Conservation (phyloP, 805 yeast species). For the Metschnikowia colocasiae region DNA sequence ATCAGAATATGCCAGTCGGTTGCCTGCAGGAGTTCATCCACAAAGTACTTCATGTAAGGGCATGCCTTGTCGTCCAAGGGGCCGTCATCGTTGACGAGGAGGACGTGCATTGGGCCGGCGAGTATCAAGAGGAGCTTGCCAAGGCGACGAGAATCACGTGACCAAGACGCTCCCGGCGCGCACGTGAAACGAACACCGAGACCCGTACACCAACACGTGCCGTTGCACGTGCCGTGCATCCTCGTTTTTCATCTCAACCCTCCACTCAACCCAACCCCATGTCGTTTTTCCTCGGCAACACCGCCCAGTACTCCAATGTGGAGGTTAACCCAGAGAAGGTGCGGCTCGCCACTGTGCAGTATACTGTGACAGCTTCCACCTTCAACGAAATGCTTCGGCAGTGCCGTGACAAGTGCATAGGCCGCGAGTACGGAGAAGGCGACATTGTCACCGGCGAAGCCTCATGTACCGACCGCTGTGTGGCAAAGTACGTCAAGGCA, state of each 20-base stretch:
- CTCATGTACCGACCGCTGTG: slow-evolving; percentile 83
- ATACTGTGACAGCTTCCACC: slow-evolving; percentile 49
- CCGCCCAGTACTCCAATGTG: slow-evolving; percentile 40
- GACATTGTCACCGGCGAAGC: slow-evolving; percentile 84
- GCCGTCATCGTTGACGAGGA: slow-evolving; percentile 92
- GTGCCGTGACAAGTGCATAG: slow-evolving; percentile 76
- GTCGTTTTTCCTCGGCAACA: slow-evolving; percentile 60
- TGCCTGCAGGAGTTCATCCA: slow-evolving; percentile 55
- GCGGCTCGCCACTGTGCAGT: slow-evolving; percentile 64
- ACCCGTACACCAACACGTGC: neutral
- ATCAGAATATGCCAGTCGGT: slow-evolving; percentile 86
- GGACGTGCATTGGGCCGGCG: slow-evolving; percentile 40
- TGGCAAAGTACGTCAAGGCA: slow-evolving; percentile 73
- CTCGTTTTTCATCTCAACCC: neutral
- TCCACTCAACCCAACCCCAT: slow-evolving; percentile 27
- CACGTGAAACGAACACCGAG: neutral
- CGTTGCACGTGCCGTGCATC: neutral
- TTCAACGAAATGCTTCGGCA: slow-evolving; percentile 48
- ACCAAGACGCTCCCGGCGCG: no score
- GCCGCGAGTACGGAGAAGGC: slow-evolving; percentile 79
- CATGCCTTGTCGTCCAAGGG: slow-evolving; percentile 78
- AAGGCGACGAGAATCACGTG: no score
- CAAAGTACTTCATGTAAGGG: slow-evolving; percentile 81
- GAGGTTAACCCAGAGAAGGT: slow-evolving; percentile 59
- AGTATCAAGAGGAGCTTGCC: neutral